These are phyloP conservation scores for Urostyla sp. DNA, from an alignment of 73 alveolate genomes.

Conservation along the genomic window DNA sequence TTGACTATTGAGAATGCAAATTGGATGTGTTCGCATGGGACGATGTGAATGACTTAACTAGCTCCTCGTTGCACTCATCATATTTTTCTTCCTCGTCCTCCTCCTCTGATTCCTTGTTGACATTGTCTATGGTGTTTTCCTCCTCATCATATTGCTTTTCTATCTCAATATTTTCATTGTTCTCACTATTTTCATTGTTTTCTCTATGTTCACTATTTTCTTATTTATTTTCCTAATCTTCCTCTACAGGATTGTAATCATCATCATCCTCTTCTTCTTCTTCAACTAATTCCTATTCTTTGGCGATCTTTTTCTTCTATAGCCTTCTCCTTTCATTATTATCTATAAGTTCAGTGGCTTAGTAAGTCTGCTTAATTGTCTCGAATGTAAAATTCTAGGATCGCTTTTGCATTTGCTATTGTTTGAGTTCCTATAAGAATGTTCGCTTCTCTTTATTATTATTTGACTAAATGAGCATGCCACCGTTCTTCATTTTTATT, in stretches of 20 bases:
- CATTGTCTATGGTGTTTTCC: not conserved
- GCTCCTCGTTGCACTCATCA: not conserved
- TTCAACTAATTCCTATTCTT: not conserved
- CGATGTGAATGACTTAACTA: conserved; percentile 4
- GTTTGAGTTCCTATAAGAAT: not conserved
- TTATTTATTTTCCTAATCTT: conserved; percentile 4
- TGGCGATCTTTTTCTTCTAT: not conserved
- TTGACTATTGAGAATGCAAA: not conserved
- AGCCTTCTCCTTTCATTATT: not conserved
- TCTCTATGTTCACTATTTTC: not conserved
- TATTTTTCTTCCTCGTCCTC: conserved; percentile 4
- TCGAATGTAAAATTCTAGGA: not conserved
- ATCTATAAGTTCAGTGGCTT: conserved; percentile 9
- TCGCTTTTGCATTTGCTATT: not conserved
- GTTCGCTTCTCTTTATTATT: not conserved
- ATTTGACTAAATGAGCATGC: too few species aligned
- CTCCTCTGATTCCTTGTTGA: not conserved
- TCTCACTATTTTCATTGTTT: conserved; percentile 4
- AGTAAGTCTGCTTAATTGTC: not conserved
- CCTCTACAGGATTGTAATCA: not conserved
- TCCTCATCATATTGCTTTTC: conserved; percentile 27
- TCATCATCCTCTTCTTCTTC: not conserved
- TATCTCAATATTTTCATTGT: not conserved
- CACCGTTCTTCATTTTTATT: not conserved
- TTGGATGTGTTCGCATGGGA: too few species aligned